Evolutionary conservation across 2,329 filamentous ascomycete species (phyloP), one percentile per base, ranked within the genome.

Genomic region (Phaeosphaeria sp.): DNA sequence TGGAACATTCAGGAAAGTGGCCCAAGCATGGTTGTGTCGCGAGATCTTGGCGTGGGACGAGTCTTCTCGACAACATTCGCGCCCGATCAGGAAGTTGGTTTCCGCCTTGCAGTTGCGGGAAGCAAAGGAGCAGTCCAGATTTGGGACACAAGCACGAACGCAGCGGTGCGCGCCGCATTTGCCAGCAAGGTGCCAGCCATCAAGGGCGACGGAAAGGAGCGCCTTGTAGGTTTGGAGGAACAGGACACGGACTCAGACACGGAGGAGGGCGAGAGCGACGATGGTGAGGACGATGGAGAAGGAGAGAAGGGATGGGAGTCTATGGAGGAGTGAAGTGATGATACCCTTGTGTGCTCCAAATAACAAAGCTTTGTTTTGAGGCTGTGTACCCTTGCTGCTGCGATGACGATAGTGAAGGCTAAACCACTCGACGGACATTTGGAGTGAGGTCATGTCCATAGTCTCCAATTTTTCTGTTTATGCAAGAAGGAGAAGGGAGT

Each of bases 101-200:
- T 98, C 84, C 86, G 95, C 53, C 84, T 99, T 46, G 91, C 93
- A 1, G 92, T 99, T 18, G 95, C 94, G 6, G 95, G 95, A 54
- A 98, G 93, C 82, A 96, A 96, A 81, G 95, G 95, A 46, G 87
- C 87, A 36, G 88, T 98, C 73, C 91, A 96, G 76, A 89, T 99
- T 52, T 99, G 95, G 95, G 94, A 98, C 78, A 97, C 95, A 21
- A 89, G 92, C 76, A 99, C 95, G 56, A 99, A 99, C 76, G 87
- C 87, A 15, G 90, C 90, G 23, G 92, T 99, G 30, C 87, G 95
- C 57, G 86, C 90, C 62, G 89, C 90, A 1, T 99, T 99, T 80
- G 92, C 90, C 36, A 87, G 82, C 70, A 89, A 87, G 56, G 84
- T 94, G 56, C 74, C 86, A 36, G 80, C 83, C 60, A 79, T 83